Evolutionary conservation across 1,139 yeast genomes (phyloP).

Genomic region (Kodamaea sp.): DNA sequence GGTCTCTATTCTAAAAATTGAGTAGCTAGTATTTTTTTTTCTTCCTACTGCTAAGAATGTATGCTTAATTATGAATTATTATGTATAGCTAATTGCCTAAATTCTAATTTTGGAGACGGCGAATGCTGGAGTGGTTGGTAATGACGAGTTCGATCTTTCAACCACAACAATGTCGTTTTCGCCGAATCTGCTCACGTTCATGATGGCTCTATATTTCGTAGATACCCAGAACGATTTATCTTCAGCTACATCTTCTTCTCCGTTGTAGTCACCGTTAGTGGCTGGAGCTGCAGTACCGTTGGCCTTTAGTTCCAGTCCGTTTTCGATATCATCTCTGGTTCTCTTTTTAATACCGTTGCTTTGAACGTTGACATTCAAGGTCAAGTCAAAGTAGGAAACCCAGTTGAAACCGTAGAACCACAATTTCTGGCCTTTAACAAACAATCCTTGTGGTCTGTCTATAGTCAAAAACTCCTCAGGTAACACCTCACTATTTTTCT

Average conservation of each 20-base stretch:
- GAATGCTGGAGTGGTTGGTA: slow-evolving; percentile 74
- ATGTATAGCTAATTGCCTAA: slow-evolving; percentile 19
- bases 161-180: slow-evolving; percentile 64
- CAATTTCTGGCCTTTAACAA: slow-evolving; percentile 42
- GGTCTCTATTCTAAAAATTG: neutral
- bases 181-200: slow-evolving; percentile 61
- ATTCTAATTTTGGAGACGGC: slow-evolving; percentile 66
- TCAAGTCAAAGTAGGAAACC: slow-evolving; percentile 73
- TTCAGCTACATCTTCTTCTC: slow-evolving; percentile 9
- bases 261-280: slow-evolving; percentile 19
- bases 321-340: slow-evolving; percentile 49
- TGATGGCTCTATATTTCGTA: slow-evolving; percentile 72
- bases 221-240: slow-evolving; percentile 70
- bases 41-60: neutral
- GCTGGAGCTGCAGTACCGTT: slow-evolving; percentile 20
- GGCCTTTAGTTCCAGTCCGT: slow-evolving; percentile 29
- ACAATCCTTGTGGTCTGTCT: slow-evolving; percentile 73
- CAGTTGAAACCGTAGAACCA: slow-evolving; percentile 93
- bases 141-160: slow-evolving; percentile 71
- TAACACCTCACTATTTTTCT: slow-evolving; percentile 68
- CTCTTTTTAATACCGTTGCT: slow-evolving; percentile 49
- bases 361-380: slow-evolving; percentile 55
- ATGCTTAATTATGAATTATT: slow-evolving; percentile 1
- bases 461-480: slow-evolving; percentile 64
- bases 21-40: no score